Evolutionary conservation across 495 filamentous ascomycete genomes (phyloP), one percentile per base, ranked within the genome.

Genomic region (Cenococcum geophilum): DNA sequence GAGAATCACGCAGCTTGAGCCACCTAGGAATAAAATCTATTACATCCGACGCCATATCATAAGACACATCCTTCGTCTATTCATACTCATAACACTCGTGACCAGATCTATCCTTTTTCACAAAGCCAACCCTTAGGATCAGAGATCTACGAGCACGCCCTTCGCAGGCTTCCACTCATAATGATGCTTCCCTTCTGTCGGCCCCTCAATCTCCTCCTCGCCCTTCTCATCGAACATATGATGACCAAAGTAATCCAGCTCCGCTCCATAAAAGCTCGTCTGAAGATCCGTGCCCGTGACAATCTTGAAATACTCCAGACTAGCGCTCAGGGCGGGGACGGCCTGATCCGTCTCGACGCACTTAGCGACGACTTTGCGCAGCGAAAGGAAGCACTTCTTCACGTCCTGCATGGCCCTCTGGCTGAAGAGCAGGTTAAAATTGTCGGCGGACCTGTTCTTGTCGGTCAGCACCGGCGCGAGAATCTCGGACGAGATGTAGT

Each of bases 161-260:
- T n/a, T 56, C 25, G 78, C 79, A 52, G 77, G 72, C 62, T 79
- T 82, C 80, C 77, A 84, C 62, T 85, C 82, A 64, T 76, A 82
- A 62, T 84, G 81, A 66, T 82, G 75, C 63, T 75, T 73, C 12
- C 82, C 81, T 59, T 74, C 81, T 58, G 68, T 70, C 8, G 78
- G 76, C 63, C 76, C 71, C n/a, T 75, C 78, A 2, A 74, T 72
- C 42, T 34, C 57, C 21, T 77, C 73, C 36, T 80, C 76, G 3
- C 72, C 75, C 67, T 77, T 80, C 58, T 71, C 64, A 66, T 89
- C 86, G 65, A 81, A 90, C 68, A 78, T 79, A 69, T 89, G 86
- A 10, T 79, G 78, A n/a, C 86, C 87, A 62, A 91, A 90, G 62
- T 83, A 89, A 69, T 90, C 85, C 76, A 89, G 76, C 72, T 91